Base-by-base conservation (phyloP, 1,284 basidiomycete genomes). In the Heterobasidion annosum region DNA sequence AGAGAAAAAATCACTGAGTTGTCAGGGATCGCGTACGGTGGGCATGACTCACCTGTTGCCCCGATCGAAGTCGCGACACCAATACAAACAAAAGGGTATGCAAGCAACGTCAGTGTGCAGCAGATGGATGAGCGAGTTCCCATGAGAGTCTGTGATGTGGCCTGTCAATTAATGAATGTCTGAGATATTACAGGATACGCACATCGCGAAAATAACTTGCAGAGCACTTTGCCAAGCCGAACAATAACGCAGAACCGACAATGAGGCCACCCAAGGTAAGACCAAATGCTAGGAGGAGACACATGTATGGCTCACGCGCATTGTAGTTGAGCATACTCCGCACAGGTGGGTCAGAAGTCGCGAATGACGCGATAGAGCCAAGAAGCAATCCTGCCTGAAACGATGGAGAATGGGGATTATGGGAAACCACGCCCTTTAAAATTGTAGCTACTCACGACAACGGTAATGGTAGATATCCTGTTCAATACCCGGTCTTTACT, bases 51-150 rank as follows among this genome's bases (percentile, higher is more conserved):
- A 52, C 51, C 55, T 18, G 52, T 51, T 13, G 53, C 34, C 9
- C 13, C 13, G 2, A 53, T 35, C 10, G 34, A 19, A 19, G 49
- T 52, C 33, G 55, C n/a, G 13, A 51, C 34, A n/a, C 57, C 54
- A 8, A 56, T 52, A 32, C 35, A 51, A 15, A 54, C 12, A 34
- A 53, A 58, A 2, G 57, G 57, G 45, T 58, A 58, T 19, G 54
- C 52, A 10, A 54, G 32, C 3, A 54, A 10, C 13, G 56, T 42
- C 5, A 58, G 33, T 18, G 51, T 54, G 50, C 55, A 58, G 37
- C 54, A 56, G 12, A 58, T 34, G 2, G 42, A 25, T 9, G 40
- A 45, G 8, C 55, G 49, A n/a, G 52, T 45, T 32, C 49, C 18
- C 57, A 58, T 58, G 10, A 56, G 19, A 1, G 49, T 52, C 57